Conservation (phyloP, 805 yeast genomes). For the Maudiozyma pseudohumilis region DNA sequence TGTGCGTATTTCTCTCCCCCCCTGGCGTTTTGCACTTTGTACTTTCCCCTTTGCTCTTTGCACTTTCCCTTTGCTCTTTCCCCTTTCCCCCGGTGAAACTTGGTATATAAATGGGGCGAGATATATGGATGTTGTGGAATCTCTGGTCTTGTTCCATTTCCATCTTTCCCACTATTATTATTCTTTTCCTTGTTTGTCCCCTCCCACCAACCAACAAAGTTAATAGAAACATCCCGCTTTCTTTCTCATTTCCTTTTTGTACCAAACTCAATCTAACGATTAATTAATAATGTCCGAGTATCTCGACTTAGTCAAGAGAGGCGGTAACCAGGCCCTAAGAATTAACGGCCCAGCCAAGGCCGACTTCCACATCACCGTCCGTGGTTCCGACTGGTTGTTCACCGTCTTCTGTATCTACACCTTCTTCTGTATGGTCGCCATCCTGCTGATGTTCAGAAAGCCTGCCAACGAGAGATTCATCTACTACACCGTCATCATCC, state of each 20-base stretch:
- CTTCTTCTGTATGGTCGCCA: slow-evolving; percentile 26
- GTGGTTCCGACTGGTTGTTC: slow-evolving; percentile 67
- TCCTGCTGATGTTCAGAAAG: slow-evolving; percentile 20
- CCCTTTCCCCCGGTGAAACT: too few species aligned
- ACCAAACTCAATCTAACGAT: too few species aligned
- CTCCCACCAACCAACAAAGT: not conserved
- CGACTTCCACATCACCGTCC: slow-evolving; percentile 45
- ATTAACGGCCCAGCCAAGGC: slow-evolving; percentile 37
- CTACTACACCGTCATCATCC: slow-evolving; percentile 33
- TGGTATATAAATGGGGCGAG: not conserved
- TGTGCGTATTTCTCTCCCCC: too few species aligned
- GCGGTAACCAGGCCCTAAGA: slow-evolving; percentile 34
- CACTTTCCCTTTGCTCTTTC: too few species aligned
- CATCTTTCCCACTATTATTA: not conserved
- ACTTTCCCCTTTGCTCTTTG: too few species aligned
- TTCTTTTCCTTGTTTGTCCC: not conserved
- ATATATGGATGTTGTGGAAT: not conserved
- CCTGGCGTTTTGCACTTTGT: too few species aligned
- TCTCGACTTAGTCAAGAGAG: slow-evolving; percentile 14
- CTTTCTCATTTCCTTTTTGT: not conserved
- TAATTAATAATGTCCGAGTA: slow-evolving; percentile 1
- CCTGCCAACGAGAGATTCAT: slow-evolving; percentile 30
- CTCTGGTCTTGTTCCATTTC: too few species aligned
- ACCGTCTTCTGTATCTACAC: slow-evolving; percentile 44
- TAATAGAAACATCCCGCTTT: too few species aligned